Base-by-base conservation (phyloP, 225 moss, liverwort and hornwort species). In the Thuidium tamariscinum region DNA sequence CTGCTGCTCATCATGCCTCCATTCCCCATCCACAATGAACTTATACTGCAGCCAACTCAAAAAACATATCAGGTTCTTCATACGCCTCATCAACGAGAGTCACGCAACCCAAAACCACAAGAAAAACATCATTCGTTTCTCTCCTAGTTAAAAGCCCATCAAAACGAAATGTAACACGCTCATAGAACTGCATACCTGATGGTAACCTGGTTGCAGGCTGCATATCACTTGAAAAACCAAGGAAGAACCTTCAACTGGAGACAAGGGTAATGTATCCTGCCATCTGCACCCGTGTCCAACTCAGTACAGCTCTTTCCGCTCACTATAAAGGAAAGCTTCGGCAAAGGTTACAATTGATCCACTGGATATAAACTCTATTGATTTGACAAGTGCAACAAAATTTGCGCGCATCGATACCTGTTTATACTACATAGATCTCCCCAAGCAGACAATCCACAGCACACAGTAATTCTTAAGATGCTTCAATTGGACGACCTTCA, bases 221-320 rank as follows among this genome's bases (percentile, higher is more conserved):
- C 97, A 96, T 84, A 97, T 94, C 79, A 98, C 98, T 93, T 96
- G 96, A 84, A 98, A 98, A 73, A 98, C 94, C 89, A 95, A 90
- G 74, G 95, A 95, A 61, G 95, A 91, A n/a, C 98, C 97, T 89
- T 98, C 98, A 81, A 97, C 91, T 54, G 95, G 97, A 87, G 98
- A 98, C 92, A 98, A 94, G 62, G 97, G 95, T 94, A 96, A 91
- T 41, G 97, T 93, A 42, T 98, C 98, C 93, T 97, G 96, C 98
- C 96, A 98, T 94, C 96, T 97, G 90, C 90, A 93, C 59, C 79
- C 89, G 90, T 82, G 84, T 51, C 42, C 23, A 76, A 67, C 85
- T 81, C 82, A 84, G 80, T 69, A 63, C 48, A 85, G 64, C 54
- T 77, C 52, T 18, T 82, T 83, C 65, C 79, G 75, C 37, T 55